phyloP scores from a whole-genome alignment of 108 stramenopile genomes.

The Cyclotella kingstonii region DNA sequence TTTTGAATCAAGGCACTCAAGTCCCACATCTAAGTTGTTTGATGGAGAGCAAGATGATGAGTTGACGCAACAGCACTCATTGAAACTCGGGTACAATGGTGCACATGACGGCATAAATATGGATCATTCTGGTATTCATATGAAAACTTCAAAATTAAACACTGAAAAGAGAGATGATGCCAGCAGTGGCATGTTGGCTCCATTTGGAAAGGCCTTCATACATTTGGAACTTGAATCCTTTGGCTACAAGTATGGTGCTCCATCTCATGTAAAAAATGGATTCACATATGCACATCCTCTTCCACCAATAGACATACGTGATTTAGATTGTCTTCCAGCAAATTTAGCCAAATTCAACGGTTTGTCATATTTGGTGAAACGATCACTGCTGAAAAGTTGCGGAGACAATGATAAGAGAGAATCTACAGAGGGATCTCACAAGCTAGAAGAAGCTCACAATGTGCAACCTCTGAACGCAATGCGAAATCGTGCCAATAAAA shows the following conservation, averaged over 20 bases:
- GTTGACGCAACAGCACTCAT: conserved; percentile 47
- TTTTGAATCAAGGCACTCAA: conserved; percentile 18
- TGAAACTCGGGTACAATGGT: too few species aligned
- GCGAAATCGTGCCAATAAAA: conserved; percentile 34
- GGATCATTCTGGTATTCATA: too few species aligned
- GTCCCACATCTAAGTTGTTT: conserved; percentile 52
- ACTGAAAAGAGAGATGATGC: conserved; percentile 1
- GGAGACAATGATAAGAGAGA: neutral
- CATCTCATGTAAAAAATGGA: conserved; percentile 50
- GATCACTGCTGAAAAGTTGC: conserved; percentile 46
- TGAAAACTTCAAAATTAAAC: neutral
- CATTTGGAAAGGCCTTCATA: conserved; percentile 69
- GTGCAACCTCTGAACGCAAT: conserved; percentile 31
- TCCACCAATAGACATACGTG: conserved; percentile 57
- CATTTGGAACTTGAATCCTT: conserved; percentile 74
- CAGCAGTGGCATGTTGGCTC: conserved; percentile 47
- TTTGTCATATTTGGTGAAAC: conserved; percentile 63
- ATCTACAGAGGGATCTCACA: neutral
- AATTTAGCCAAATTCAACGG: conserved; percentile 67
- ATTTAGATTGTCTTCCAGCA: conserved; percentile 53
- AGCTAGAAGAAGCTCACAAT: too few species aligned
- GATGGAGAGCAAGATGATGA: conserved; percentile 72
- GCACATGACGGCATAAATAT: too few species aligned
- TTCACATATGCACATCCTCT: conserved; percentile 66
- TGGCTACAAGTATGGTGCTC: conserved; percentile 75